Evolutionary conservation across 2,329 filamentous ascomycete species (phyloP).

Genomic region (Chaetomiaceae sp.): DNA sequence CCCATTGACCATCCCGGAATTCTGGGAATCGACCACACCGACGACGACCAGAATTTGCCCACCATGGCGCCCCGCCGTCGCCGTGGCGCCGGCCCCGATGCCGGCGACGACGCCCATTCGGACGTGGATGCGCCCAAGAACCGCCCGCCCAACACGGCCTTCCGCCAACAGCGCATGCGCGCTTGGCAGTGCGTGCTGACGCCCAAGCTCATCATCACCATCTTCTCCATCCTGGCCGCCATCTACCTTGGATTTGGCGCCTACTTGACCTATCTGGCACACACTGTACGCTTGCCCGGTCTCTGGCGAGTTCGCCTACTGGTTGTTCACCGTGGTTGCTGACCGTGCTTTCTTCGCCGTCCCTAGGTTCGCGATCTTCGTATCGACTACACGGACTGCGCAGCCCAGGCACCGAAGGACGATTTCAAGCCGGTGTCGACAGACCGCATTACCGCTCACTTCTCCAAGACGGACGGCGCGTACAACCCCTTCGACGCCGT

Average conservation of each 20-base stretch:
- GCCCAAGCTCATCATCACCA: conserved; percentile 26
- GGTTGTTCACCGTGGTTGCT: conserved; percentile 3
- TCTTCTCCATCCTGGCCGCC: conserved; percentile 25
- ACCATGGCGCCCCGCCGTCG: conserved; percentile 26
- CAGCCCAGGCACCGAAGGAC: conserved; percentile 43
- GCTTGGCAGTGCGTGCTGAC: conserved; percentile 86
- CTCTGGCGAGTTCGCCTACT: not conserved
- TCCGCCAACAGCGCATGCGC: conserved; percentile 92
- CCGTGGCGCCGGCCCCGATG: conserved; percentile 21
- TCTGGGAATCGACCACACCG: conserved; percentile 5
- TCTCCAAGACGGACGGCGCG: conserved; percentile 50
- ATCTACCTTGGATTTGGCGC: conserved; percentile 26
- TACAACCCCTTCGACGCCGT: conserved; percentile 23
- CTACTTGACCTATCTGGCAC: conserved; percentile 22
- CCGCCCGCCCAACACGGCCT: conserved; percentile 63
- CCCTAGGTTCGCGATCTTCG: conserved; percentile 77
- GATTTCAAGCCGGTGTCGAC: conserved; percentile 47
- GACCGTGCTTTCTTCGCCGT: not conserved
- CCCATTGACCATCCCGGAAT: conserved; percentile 9
- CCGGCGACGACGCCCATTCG: conserved; percentile 18
- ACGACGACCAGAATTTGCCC: conserved; percentile 7
- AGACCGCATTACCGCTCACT: conserved; percentile 58
- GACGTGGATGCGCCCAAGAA: conserved; percentile 23
- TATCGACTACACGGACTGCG: conserved; percentile 85
- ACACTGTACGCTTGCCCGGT: conserved; percentile 21